Evolutionary conservation across 306 rosid genomes (phyloP).

Genomic region (Dryas octopetala): DNA sequence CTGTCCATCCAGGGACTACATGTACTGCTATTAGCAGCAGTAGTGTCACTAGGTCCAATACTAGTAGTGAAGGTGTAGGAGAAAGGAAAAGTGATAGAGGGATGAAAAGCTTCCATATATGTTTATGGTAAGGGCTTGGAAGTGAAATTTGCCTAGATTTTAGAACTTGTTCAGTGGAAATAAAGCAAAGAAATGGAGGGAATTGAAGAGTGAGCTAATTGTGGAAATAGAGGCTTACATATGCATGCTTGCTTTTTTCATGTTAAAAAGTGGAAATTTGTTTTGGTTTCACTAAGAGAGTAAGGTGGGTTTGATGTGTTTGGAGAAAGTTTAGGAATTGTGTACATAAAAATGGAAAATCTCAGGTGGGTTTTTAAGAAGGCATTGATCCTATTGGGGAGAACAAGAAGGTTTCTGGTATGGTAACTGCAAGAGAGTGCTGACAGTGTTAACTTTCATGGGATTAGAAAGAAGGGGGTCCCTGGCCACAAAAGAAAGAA

Average conservation of each 20-base stretch:
- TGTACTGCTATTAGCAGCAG: slow-evolving; percentile 9
- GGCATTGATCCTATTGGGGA: slow-evolving; percentile 4
- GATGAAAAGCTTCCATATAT: slow-evolving; percentile 64
- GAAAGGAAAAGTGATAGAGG: slow-evolving; percentile 57
- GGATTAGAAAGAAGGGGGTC: slow-evolving; percentile 5
- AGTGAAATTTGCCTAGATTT: not conserved
- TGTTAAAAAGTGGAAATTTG: slow-evolving; percentile 16
- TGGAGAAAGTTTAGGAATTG: slow-evolving; percentile 13
- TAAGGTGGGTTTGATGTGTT: slow-evolving; percentile 24
- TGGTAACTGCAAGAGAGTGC: too few relatives aligned
- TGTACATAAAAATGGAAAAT: slow-evolving; percentile 29
- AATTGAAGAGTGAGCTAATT: not conserved
- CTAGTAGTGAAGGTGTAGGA: slow-evolving; percentile 50
- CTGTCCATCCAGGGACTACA: slow-evolving; percentile 59
- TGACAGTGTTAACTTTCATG: not conserved
- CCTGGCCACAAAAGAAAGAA: not conserved
- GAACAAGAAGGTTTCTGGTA: not conserved
- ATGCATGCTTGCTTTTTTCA: slow-evolving; percentile 25
- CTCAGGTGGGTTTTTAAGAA: slow-evolving; percentile 15
- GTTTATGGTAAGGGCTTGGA: not conserved
- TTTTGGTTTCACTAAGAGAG: not conserved
- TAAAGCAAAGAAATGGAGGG: not conserved
- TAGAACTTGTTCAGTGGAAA: slow-evolving; percentile 5
- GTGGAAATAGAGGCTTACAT: slow-evolving; percentile 9
- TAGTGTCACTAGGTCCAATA: slow-evolving; percentile 16